Evolutionary conservation across 306 rosid species (phyloP).

Genomic region (Trifolium pratense): DNA sequence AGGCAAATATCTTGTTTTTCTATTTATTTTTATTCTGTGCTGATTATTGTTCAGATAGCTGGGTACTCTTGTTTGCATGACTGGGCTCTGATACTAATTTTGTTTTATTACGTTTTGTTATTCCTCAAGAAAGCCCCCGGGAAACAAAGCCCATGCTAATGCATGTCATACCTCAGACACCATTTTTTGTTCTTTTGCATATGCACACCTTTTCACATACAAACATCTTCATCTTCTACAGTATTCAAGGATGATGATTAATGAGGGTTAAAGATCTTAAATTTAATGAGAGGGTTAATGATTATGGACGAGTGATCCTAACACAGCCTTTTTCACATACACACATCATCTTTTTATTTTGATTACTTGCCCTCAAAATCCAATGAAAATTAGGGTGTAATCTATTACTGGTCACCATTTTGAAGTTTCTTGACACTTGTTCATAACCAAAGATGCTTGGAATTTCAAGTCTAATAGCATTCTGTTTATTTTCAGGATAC

Average conservation of each 20-base stretch:
- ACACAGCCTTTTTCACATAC: too few relatives aligned
- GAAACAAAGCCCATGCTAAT: constrained; percentile 55
- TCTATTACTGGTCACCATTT: constrained; percentile 8
- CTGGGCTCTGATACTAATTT: constrained; percentile 19
- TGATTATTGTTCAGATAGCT: constrained; percentile 21
- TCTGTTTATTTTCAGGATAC: constrained; percentile 52
- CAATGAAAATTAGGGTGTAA: constrained; percentile 13
- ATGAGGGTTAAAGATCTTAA: too few relatives aligned
- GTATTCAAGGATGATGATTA: too few relatives aligned
- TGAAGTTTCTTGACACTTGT: constrained; percentile 31
- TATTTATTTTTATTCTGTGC: neutral
- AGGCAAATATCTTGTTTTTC: constrained; percentile 27
- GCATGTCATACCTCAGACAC: constrained; percentile 35
- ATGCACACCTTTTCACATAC: too few relatives aligned
- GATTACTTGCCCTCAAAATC: constrained; percentile 5
- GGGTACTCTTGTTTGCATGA: constrained; percentile 25
- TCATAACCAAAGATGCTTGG: constrained; percentile 24
- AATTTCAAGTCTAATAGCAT: constrained; percentile 40
- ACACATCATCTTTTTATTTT: neutral
- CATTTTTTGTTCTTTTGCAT: too few relatives aligned
- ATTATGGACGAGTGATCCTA: too few relatives aligned
- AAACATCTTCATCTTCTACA: too few relatives aligned
- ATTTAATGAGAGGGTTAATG: too few relatives aligned
- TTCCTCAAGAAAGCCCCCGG: constrained; percentile 54
- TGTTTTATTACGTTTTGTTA: neutral